Base-by-base conservation (phyloP, 2,329 filamentous ascomycete species). In the Diplocarpon mali region DNA sequence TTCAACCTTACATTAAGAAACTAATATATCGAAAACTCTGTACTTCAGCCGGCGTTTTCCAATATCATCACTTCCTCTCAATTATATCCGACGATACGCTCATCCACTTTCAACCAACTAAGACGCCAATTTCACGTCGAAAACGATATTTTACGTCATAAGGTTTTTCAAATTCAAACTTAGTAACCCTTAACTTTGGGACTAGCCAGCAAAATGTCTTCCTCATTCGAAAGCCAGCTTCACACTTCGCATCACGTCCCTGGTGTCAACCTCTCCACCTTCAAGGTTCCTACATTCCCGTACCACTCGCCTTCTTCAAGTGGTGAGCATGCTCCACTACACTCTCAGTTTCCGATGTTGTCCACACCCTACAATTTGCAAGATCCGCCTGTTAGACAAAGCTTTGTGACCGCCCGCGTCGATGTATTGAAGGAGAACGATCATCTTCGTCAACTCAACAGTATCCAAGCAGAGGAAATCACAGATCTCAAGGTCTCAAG, bases 401-500 rank as follows among this genome's bases (percentile, higher is more conserved):
- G 20, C 20, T 24, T 24, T 7, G 20, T 24, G 7, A 24, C 20
- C 20, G 20, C 20, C 3, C 20, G 20, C 3, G 7, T 24, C 20
- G 20, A 24, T 3, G 7, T 24, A 3, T 14, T 32, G 30, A 32
- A 32, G 30, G 9, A 32, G 11, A 32, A 14, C 30, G 11, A 32
- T 14, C 11, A 32, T 3, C n/a, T 32, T 12, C 30, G 9, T 5
- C 30, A 32, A 32, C 11, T 14, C 30, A 32, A 32, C 30, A 32
- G 5, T 9, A 3, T 14, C 3, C 30, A 10, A 32, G 30, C 30
- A 32, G 28, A 34, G 14, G 11, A 10, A 11, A 24, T 39, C 13
- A 47, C 40, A 11, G 29, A 51, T 13, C 38, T 55, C 9, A 42
- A 42, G 38, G 48, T 57, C 28, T 42, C 42, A 5, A 43, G 51